Percentiles rank a stretch among this genome's conserved stretches.
Conservation (phyloP, 164 flowering plant species). For the Chloranthus sessilifolius region DNA sequence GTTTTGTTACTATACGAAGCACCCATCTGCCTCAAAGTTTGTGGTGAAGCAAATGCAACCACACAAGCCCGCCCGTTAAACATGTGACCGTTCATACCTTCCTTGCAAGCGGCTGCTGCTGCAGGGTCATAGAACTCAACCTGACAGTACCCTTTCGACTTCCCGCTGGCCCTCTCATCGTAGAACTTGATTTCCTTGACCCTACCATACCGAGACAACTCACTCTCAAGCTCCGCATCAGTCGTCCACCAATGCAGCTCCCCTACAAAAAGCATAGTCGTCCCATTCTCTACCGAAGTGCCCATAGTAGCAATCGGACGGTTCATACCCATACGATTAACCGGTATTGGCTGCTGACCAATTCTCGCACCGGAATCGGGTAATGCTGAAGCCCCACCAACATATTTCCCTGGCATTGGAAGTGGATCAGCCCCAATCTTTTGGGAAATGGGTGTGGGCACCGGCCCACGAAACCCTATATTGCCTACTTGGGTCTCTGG, state of each 20-base stretch:
- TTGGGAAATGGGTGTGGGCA: slow-evolving; percentile 14
- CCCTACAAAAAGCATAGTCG: slow-evolving; percentile 63
- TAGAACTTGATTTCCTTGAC: slow-evolving; percentile 67
- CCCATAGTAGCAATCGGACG: slow-evolving; percentile 24
- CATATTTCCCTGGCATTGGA: slow-evolving; percentile 27
- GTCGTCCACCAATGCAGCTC: slow-evolving; percentile 86
- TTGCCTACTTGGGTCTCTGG: slow-evolving; percentile 34
- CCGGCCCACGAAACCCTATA: slow-evolving; percentile 43
- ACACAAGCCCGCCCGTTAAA: slow-evolving; percentile 76
- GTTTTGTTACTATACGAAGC: slow-evolving; percentile 40
- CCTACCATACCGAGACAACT: slow-evolving; percentile 49
- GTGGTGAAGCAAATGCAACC: slow-evolving; percentile 67
- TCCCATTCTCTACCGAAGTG: slow-evolving; percentile 37
- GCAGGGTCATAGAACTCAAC: slow-evolving; percentile 60
- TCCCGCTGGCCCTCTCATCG: slow-evolving; percentile 77
- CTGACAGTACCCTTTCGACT: slow-evolving; percentile 78
- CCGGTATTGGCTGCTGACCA: slow-evolving; percentile 24
- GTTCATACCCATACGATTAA: slow-evolving; percentile 28
- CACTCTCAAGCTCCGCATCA: slow-evolving; percentile 66
- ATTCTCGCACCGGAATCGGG: slow-evolving; percentile 33
- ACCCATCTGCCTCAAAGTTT: slow-evolving; percentile 63
- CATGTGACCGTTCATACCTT: slow-evolving; percentile 54
- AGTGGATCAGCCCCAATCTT: slow-evolving; percentile 32
- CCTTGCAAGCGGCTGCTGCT: slow-evolving; percentile 64
- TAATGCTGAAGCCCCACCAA: slow-evolving; percentile 24